Evolutionary conservation across 331 rosid genomes (phyloP).

Genomic region (Quercus lobata): DNA sequence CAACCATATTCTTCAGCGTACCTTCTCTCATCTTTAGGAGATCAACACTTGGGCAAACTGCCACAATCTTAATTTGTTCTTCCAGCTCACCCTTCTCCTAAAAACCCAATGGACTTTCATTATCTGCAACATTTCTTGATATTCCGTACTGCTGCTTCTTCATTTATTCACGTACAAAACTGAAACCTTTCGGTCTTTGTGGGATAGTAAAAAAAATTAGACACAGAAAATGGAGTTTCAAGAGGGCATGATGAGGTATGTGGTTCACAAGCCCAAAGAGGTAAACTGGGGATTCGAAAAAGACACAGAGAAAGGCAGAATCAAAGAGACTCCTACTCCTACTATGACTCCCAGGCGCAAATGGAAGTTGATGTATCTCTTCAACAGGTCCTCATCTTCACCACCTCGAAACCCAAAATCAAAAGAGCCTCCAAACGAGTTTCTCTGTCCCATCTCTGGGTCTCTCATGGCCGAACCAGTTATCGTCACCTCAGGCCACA

Average conservation of each 20-base stretch:
- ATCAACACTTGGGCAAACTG: not conserved
- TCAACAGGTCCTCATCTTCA: conserved; percentile 32
- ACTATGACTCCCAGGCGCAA: conserved; percentile 26
- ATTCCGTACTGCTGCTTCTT: not conserved
- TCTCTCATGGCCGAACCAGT: conserved; percentile 86
- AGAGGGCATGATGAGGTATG: conserved; percentile 38
- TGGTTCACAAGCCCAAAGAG: conserved; percentile 23
- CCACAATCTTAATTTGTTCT: not conserved
- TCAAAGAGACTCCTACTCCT: not conserved
- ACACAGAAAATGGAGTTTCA: conserved; percentile 53
- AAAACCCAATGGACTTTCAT: conserved; percentile 21
- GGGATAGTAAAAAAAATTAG: not conserved
- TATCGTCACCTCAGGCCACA: conserved; percentile 84
- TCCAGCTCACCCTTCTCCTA: not conserved
- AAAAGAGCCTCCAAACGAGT: conserved; percentile 57
- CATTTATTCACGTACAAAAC: not conserved
- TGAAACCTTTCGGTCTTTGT: not conserved
- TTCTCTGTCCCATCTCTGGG: conserved; percentile 72
- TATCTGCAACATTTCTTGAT: not conserved
- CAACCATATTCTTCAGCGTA: not conserved
- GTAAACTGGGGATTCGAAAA: conserved; percentile 21
- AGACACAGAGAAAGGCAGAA: conserved; percentile 13
- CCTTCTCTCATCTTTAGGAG: not conserved
- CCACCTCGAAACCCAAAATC: conserved; percentile 13
- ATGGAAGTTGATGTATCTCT: conserved; percentile 54